Percentiles rank a stretch among this genome's conserved stretches.
These are phyloP conservation scores for Rhizophora apiculata DNA, from an alignment of 345 rosid species.

Conservation along the genomic window DNA sequence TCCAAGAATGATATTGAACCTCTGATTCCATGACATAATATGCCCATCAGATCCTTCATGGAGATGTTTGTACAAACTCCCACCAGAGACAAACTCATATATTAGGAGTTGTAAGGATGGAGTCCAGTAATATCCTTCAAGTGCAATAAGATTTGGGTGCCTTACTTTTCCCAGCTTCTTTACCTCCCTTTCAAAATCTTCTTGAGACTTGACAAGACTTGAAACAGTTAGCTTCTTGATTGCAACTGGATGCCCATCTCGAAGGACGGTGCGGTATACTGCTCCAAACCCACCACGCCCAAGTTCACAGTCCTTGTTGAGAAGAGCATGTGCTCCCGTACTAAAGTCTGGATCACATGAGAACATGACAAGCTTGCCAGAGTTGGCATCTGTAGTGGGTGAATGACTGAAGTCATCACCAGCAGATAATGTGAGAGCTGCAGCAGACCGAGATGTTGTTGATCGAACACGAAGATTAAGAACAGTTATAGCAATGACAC, in stretches of 20 bases:
- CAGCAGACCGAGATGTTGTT: slow-evolving; percentile 58
- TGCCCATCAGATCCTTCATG: slow-evolving; percentile 63
- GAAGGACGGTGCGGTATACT: slow-evolving; percentile 75
- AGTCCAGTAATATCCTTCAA: slow-evolving; percentile 99
- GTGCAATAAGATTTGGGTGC: slow-evolving; percentile 75
- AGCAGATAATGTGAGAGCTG: slow-evolving; percentile 60
- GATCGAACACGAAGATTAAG: slow-evolving; percentile 81
- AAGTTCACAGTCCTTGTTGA: slow-evolving; percentile 96
- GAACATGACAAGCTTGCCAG: slow-evolving; percentile 99
- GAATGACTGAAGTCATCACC: slow-evolving; percentile 85
- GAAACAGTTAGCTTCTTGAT: slow-evolving; percentile 98
- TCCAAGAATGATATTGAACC: slow-evolving; percentile 85
- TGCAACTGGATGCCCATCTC: slow-evolving; percentile 78
- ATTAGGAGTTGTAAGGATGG: slow-evolving; percentile 86
- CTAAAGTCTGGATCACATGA: slow-evolving; percentile 92
- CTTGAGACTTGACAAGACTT: slow-evolving; percentile 92
- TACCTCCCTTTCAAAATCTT: slow-evolving; percentile 87
- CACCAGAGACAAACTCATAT: slow-evolving; percentile 75
- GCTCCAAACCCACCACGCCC: slow-evolving; percentile 98
- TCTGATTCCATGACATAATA: slow-evolving; percentile 74
- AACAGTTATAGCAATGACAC: slow-evolving; percentile 87
- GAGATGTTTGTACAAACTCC: slow-evolving; percentile 86
- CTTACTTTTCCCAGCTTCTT: slow-evolving; percentile 78
- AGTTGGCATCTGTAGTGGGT: slow-evolving; percentile 81
- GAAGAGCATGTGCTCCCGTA: slow-evolving; percentile 84